Evolutionary conservation across 1,139 yeast genomes (phyloP), one percentile per base, ranked within the genome.

Genomic region (Taphrina sp.): DNA sequence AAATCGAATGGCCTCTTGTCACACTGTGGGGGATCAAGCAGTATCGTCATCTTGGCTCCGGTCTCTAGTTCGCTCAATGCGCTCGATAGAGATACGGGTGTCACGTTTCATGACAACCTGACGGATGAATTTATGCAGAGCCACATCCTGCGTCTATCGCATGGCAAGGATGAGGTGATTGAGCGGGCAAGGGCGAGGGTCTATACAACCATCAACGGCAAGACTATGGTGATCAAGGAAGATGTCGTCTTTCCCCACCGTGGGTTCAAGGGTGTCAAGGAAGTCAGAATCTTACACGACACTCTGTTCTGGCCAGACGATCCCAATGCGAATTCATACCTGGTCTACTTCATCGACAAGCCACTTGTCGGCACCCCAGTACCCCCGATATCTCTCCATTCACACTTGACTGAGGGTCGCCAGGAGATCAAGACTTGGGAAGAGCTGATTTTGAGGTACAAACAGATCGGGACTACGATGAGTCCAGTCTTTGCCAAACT

Each of bases 131-230:
- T 49, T 22, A 33, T 49, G 31, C 38, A 41, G 4, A 38, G 46
- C 26, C 54, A 49, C 31, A 39, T 49, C 33, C 19, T 49, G 24
- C 54, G 41, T 26, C 35, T 49, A n/a, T 19, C 33, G 1, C 47
- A 29, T 33, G 20, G 17, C 29, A 43, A 43, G 38, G 54, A 39
- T n/a, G 46, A 49, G 46, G 34, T 42, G 17, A 24, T 38, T 31
- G 54, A 39, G 12, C 22, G 54, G n/a, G 33, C 46, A 16, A 55
- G 72, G 42, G 78, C 79, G 44, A 72, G 62, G 16, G 63, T 42
- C 28, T 59, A 49, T 41, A 33, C 28, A 14, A 55, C 58, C 2
- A 31, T 55, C 39, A 47, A 47, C 33, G 58, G 58, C 28, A 55
- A 55, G 39, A 49, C 58, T 3, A 29, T 55, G 24, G 51, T 55